Conservation (phyloP, 2,329 filamentous ascomycete species). For the Colletotrichum sublineola region DNA sequence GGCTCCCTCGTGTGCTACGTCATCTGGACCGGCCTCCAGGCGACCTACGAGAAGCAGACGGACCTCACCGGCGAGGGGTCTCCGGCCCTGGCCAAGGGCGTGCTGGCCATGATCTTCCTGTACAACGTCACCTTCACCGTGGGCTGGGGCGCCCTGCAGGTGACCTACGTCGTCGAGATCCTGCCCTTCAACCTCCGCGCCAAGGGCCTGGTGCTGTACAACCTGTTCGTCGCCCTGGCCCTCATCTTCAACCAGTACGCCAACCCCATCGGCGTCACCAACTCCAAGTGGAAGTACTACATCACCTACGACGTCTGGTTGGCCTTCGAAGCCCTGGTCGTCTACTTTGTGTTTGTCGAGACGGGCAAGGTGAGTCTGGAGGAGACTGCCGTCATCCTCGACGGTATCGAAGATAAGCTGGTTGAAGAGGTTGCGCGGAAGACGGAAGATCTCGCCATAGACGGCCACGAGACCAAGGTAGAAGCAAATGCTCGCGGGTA, state of each 20-base stretch:
- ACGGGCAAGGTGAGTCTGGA: conserved; percentile 41
- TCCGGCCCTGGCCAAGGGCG: conserved; percentile 40
- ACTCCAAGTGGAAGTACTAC: conserved; percentile 54
- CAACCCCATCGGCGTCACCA: conserved; percentile 34
- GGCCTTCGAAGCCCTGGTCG: conserved; percentile 32
- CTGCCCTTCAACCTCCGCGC: conserved; percentile 54
- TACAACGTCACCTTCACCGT: conserved; percentile 52
- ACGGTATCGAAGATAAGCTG: conserved; percentile 28
- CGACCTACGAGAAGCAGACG: conserved; percentile 44
- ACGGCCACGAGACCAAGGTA: not conserved
- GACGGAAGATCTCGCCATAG: conserved; percentile 29
- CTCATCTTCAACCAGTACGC: conserved; percentile 38
- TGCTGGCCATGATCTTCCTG: conserved; percentile 52
- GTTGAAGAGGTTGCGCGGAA: conserved; percentile 41
- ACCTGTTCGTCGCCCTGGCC: conserved; percentile 44
- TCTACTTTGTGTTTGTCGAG: conserved; percentile 43
- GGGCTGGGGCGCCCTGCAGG: conserved; percentile 56
- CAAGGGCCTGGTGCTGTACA: conserved; percentile 49
- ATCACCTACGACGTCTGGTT: conserved; percentile 49
- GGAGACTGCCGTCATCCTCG: conserved; percentile 40
- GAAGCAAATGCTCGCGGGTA: not conserved
- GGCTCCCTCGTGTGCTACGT: conserved; percentile 43
- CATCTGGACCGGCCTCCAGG: conserved; percentile 42
- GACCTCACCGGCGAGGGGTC: conserved; percentile 35
- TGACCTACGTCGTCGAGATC: conserved; percentile 61